A percentile compares a stretch with the other conserved stretches of the same genome.
Conservation (phyloP, 345 rosid species). For the Lenwebbia sp. region DNA sequence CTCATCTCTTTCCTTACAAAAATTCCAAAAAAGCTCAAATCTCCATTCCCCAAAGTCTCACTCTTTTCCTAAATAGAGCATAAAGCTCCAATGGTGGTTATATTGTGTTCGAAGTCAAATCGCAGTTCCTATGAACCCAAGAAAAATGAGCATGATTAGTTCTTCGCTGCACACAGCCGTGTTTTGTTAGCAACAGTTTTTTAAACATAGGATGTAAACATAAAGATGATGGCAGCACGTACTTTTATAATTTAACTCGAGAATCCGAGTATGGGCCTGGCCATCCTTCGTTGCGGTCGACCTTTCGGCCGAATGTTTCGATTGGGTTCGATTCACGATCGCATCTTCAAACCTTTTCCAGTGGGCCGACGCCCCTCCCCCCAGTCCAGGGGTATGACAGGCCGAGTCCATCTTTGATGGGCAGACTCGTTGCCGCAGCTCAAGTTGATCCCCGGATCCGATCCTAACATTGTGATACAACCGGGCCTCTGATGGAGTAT, state of each 20-base stretch:
- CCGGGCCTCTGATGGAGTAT: not conserved
- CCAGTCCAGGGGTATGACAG: not conserved
- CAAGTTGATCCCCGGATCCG: not conserved
- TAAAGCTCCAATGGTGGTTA: not conserved
- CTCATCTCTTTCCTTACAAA: not conserved
- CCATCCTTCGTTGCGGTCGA: not conserved
- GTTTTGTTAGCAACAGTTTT: not conserved
- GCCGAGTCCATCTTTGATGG: not conserved
- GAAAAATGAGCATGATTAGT: not conserved
- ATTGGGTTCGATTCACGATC: not conserved
- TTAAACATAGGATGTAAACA: not conserved
- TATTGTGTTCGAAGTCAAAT: not conserved
- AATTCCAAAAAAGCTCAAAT: not conserved
- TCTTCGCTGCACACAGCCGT: too few species aligned
- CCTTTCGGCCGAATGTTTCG: not conserved
- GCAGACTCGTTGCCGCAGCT: not conserved
- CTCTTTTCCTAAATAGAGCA: not conserved
- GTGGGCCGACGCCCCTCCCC: not conserved
- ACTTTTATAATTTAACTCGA: not conserved
- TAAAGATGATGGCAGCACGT: not conserved
- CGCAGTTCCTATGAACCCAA: not conserved
- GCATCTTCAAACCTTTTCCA: not conserved
- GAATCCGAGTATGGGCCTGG: not conserved
- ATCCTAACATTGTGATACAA: not conserved
- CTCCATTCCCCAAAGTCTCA: not conserved